phyloP scores from a whole-genome alignment of 2,329 filamentous ascomycete genomes.

The Calonectria montana region DNA sequence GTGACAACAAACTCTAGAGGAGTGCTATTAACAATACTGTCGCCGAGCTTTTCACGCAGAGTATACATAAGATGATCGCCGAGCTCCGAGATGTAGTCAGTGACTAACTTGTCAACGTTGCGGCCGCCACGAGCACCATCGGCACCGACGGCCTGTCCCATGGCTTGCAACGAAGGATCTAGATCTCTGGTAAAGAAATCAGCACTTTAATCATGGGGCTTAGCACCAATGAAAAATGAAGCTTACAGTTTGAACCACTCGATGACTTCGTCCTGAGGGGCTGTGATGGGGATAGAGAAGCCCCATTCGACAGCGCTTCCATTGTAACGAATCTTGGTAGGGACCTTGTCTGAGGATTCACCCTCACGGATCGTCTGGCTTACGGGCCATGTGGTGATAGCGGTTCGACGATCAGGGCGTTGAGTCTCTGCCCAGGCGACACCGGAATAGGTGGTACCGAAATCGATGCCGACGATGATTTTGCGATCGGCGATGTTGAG shows the following conservation, averaged over 20 bases:
- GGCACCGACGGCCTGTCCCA: slow-evolving; percentile 44
- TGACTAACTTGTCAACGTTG: slow-evolving; percentile 54
- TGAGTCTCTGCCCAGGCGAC: slow-evolving; percentile 60
- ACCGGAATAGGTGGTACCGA: slow-evolving; percentile 65
- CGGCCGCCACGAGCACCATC: slow-evolving; percentile 44
- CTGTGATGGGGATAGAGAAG: slow-evolving; percentile 54
- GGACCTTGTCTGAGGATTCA: slow-evolving; percentile 58
- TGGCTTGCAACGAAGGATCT: slow-evolving; percentile 49
- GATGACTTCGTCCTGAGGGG: slow-evolving; percentile 51
- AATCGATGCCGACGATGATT: slow-evolving; percentile 63
- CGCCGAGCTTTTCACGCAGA: slow-evolving; percentile 55
- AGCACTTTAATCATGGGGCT: neutral
- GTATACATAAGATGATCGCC: slow-evolving; percentile 57
- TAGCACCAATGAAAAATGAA: neutral
- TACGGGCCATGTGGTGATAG: slow-evolving; percentile 57
- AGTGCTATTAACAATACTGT: slow-evolving; percentile 53
- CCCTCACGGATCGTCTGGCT: slow-evolving; percentile 49
- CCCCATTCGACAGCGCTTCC: slow-evolving; percentile 56
- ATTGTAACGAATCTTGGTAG: slow-evolving; percentile 57
- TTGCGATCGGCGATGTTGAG: slow-evolving; percentile 50
- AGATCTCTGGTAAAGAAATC: slow-evolving; percentile 44
- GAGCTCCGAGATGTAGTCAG: slow-evolving; percentile 59
- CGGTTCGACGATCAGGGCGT: slow-evolving; percentile 48
- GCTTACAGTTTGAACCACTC: slow-evolving; percentile 64
- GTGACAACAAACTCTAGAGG: slow-evolving; percentile 64